Percentiles rank a stretch among this genome's conserved stretches.
phyloP scores from a whole-genome alignment of 768 basidiomycete genomes.

The Tubosaeta brunneosetosa region DNA sequence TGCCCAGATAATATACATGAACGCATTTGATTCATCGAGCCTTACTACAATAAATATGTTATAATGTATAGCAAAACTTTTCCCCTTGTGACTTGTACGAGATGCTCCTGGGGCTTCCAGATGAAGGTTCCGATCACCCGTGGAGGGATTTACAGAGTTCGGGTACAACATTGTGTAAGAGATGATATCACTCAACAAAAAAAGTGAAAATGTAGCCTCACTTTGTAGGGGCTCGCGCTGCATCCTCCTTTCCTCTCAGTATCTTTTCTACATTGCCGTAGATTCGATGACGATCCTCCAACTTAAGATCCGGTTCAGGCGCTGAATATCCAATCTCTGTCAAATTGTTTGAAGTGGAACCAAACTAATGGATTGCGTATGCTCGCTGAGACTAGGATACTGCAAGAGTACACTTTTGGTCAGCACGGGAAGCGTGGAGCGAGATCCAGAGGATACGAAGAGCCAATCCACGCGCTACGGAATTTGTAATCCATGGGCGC shows the following conservation, averaged over 20 bases:
- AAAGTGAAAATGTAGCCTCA: constrained; percentile 2
- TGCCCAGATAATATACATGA: too few species aligned
- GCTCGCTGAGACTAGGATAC: constrained; percentile 61
- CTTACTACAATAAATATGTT: too few species aligned
- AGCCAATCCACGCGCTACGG: constrained; percentile 73
- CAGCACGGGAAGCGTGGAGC: constrained; percentile 47
- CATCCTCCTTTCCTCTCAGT: constrained; percentile 59
- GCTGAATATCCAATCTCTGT: constrained; percentile 71
- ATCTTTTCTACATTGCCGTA: constrained; percentile 59
- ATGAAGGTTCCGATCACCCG: too few species aligned
- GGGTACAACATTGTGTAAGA: not conserved
- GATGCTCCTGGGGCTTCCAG: too few species aligned
- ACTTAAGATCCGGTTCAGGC: constrained; percentile 40
- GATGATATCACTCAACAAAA: not conserved
- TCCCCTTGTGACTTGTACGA: too few species aligned
- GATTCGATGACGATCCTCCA: constrained; percentile 58
- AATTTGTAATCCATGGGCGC: constrained; percentile 58
- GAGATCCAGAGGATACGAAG: constrained; percentile 64
- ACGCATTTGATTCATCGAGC: too few species aligned
- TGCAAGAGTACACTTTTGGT: constrained; percentile 58
- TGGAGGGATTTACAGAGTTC: not conserved
- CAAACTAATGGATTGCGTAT: not conserved
- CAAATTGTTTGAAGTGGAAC: not conserved
- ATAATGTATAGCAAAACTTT: too few species aligned
- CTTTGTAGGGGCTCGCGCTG: constrained; percentile 53